A percentile compares a stretch with the other conserved stretches of the same genome.
Evolutionary conservation across 257 asterid genomes (phyloP).

Genomic region (Echium plantagineum): DNA sequence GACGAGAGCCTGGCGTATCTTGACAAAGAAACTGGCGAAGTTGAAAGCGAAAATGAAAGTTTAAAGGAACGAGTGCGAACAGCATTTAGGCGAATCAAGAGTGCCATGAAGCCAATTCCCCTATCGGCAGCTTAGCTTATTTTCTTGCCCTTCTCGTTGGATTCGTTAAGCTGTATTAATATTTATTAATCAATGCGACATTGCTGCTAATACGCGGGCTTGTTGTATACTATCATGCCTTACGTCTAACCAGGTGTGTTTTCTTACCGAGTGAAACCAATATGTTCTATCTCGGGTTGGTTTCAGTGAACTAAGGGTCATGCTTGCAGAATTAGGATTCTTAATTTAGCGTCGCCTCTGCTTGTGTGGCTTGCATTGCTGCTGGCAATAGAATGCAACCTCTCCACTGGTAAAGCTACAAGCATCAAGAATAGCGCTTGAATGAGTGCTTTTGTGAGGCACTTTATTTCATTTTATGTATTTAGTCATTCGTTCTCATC

Average conservation of each 20-base stretch:
- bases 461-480: not conserved
- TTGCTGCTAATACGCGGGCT: too few relatives aligned
- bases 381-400: not conserved
- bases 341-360: not conserved
- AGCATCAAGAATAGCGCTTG: not conserved
- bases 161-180: not conserved
- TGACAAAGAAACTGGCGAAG: conserved; percentile 70
- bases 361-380: not conserved
- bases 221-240: too few relatives aligned
- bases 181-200: not conserved
- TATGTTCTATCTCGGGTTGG: not conserved
- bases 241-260: too few relatives aligned
- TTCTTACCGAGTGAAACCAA: not conserved
- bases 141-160: not conserved
- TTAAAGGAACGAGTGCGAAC: conserved; percentile 71
- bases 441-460: not conserved
- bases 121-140: conserved; percentile 30
- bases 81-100: conserved; percentile 55
- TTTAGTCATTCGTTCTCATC: not conserved
- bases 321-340: not conserved
- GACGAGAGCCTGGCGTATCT: conserved; percentile 66
- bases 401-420: not conserved
- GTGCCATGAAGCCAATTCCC: conserved; percentile 83
- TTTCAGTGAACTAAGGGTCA: not conserved
- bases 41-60: conserved; percentile 70